These are phyloP conservation scores for Rhododendron ovatum DNA, from an alignment of 148 eudicot genomes.

Conservation along the genomic window DNA sequence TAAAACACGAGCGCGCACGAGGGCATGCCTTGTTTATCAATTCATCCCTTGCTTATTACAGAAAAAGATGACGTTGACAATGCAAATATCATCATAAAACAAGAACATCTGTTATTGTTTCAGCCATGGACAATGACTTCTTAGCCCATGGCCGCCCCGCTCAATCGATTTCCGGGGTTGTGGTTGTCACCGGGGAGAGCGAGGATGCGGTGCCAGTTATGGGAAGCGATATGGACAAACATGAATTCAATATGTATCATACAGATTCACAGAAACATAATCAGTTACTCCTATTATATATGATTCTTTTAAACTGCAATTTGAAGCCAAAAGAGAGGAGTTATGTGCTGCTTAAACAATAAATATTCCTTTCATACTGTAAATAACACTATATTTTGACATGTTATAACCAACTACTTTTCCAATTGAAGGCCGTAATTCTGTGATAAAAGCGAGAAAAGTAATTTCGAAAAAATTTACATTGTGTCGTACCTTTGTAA, in stretches of 20 bases:
- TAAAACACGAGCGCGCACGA: slow-evolving; percentile 6
- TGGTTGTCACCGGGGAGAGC: background rate
- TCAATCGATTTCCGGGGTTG: background rate
- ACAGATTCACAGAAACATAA: too few species aligned
- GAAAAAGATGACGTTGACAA: background rate
- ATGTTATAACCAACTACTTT: background rate
- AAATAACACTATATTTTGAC: slow-evolving; percentile 7
- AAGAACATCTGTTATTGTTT: background rate
- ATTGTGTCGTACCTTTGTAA: background rate
- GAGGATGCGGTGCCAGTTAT: background rate
- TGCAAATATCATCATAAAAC: background rate
- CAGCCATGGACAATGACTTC: background rate
- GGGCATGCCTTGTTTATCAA: slow-evolving; percentile 23
- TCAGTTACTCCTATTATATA: too few species aligned
- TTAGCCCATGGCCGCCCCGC: background rate
- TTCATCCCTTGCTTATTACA: slow-evolving; percentile 25
- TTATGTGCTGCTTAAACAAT: background rate
- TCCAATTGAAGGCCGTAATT: background rate
- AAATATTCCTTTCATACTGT: background rate
- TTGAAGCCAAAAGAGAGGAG: background rate
- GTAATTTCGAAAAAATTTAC: background rate
- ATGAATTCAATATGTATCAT: background rate
- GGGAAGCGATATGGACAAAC: background rate
- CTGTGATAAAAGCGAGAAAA: background rate
- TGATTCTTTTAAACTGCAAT: too few species aligned